These are phyloP conservation scores for Toxicodendron radicans DNA, from an alignment of 345 rosid species.

Conservation along the genomic window DNA sequence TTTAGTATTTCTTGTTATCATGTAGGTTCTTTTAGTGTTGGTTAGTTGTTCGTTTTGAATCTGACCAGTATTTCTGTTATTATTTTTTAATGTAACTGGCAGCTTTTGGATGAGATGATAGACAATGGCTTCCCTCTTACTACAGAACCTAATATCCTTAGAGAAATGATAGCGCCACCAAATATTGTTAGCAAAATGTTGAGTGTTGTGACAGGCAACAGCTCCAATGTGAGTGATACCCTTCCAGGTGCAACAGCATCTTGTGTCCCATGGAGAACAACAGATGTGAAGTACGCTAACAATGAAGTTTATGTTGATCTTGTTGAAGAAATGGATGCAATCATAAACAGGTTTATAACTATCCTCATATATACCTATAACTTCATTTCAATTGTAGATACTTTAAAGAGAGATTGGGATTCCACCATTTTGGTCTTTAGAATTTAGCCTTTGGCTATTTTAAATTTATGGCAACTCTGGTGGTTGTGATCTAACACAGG, in stretches of 20 bases:
- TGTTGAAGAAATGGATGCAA: slow-evolving; percentile 93
- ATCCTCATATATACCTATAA: background rate
- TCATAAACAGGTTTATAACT: slow-evolving; percentile 60
- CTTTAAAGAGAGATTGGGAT: background rate
- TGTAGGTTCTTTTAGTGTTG: background rate
- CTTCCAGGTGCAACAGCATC: slow-evolving; percentile 88
- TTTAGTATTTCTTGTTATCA: background rate
- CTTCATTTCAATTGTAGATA: background rate
- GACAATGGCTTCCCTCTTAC: slow-evolving; percentile 98
- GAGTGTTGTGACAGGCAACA: slow-evolving; percentile 94
- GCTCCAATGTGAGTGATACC: slow-evolving; percentile 74
- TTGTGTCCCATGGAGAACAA: slow-evolving; percentile 90
- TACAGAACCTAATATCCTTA: slow-evolving; percentile 84
- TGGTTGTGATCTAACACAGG: background rate
- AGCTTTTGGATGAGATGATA: slow-evolving; percentile 99
- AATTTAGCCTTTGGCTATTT: background rate
- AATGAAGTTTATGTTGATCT: slow-evolving; percentile 92
- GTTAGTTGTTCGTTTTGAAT: background rate
- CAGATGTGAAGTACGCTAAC: slow-evolving; percentile 80
- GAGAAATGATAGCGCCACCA: slow-evolving; percentile 97
- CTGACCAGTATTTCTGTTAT: slow-evolving; percentile 7
- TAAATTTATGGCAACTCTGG: background rate
- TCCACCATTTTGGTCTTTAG: background rate
- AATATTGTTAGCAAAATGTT: slow-evolving; percentile 83
- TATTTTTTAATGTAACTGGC: slow-evolving; percentile 25